These are phyloP conservation scores for Corylus heterophylla DNA, from an alignment of 306 rosid genomes.

Conservation along the genomic window DNA sequence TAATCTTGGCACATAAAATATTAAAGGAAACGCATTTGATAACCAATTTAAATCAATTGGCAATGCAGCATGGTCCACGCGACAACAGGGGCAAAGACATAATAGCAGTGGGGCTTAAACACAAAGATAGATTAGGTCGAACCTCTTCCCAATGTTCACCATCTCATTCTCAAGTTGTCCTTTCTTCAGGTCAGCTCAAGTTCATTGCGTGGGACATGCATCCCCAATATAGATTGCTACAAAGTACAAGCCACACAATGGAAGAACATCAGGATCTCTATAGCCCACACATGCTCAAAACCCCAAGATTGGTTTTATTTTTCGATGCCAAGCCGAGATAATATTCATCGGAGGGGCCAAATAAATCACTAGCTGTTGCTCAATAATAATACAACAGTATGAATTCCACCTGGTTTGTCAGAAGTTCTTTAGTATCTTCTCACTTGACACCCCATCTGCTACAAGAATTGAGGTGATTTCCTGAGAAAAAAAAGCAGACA, in stretches of 20 bases:
- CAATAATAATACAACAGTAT: slow-evolving; percentile 56
- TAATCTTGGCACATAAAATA: no score
- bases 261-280: no score
- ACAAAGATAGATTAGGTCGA: background rate
- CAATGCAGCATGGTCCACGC: no score
- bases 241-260: no score
- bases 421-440: slow-evolving; percentile 86
- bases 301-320: slow-evolving; percentile 48
- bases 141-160: background rate
- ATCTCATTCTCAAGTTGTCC: background rate
- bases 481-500: slow-evolving; percentile 51
- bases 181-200: background rate
- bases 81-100: no score
- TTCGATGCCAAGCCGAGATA: slow-evolving; percentile 47
- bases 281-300: background rate
- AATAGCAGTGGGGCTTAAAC: no score
- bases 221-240: background rate
- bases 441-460: slow-evolving; percentile 76
- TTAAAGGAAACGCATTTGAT: no score
- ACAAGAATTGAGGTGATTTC: slow-evolving; percentile 85
- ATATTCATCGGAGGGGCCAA: slow-evolving; percentile 51
- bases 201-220: background rate
- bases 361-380: slow-evolving; percentile 27
- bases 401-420: slow-evolving; percentile 37
- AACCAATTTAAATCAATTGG: no score